phyloP scores from a whole-genome alignment of 139 green algal genomes.

The Tetraselmis chui region DNA sequence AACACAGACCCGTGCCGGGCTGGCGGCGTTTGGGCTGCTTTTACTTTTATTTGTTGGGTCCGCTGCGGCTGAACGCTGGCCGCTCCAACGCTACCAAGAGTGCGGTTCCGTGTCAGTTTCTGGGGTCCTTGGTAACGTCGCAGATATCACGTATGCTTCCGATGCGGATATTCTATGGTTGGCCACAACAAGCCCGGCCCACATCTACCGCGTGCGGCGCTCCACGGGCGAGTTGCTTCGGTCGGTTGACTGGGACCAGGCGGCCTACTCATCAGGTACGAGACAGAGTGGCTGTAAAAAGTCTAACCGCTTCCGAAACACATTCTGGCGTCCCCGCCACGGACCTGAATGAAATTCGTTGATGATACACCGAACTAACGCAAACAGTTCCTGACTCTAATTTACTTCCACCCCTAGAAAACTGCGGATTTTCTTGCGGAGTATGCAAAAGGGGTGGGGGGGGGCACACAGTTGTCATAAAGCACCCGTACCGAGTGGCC shows the following conservation, averaged over 20 bases:
- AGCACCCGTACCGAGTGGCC: no score
- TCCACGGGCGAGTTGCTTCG: not conserved
- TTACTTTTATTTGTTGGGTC: no score
- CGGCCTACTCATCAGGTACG: not conserved
- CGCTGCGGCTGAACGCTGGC: no score
- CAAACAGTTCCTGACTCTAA: not conserved
- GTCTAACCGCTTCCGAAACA: no score
- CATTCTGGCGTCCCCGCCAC: no score
- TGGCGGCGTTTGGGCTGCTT: no score
- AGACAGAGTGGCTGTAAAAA: conserved; percentile 1
- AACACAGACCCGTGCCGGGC: no score
- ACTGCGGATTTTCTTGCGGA: not conserved
- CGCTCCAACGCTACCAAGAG: not conserved
- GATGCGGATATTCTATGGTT: not conserved
- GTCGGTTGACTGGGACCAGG: not conserved
- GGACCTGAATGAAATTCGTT: not conserved
- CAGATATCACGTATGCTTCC: not conserved
- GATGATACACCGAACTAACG: not conserved
- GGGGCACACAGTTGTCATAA: no score
- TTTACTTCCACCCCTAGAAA: not conserved
- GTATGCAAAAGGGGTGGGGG: not conserved
- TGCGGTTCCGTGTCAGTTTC: not conserved
- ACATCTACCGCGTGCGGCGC: not conserved
- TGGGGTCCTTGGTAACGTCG: not conserved
- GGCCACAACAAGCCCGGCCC: not conserved